Evolutionary conservation across 2,329 filamentous ascomycete genomes (phyloP).

Genomic region (Penicillium crustosum): DNA sequence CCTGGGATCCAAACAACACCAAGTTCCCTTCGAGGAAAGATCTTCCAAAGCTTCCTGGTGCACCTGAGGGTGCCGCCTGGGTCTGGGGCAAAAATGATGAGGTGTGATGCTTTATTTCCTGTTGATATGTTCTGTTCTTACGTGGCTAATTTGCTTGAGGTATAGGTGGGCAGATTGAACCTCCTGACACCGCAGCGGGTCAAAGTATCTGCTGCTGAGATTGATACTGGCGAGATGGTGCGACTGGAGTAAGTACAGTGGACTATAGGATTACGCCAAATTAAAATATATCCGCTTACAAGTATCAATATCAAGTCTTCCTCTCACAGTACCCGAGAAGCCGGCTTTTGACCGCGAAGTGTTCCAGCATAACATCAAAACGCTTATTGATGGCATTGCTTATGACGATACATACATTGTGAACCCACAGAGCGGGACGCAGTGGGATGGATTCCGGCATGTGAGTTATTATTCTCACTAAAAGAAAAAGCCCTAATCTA

Average conservation of each 20-base stretch:
- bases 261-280: neutral
- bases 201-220: conserved; percentile 54
- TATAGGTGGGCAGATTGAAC: conserved; percentile 49
- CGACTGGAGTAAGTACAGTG: conserved; percentile 49
- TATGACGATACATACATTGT: conserved; percentile 49
- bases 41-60: conserved; percentile 52
- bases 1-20: conserved; percentile 55
- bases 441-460: conserved; percentile 54
- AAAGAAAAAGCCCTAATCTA: neutral
- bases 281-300: neutral
- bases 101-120: conserved; percentile 27
- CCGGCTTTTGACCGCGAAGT: conserved; percentile 54
- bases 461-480: conserved; percentile 22
- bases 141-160: neutral
- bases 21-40: conserved; percentile 56
- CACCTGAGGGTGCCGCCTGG: conserved; percentile 59
- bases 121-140: neutral
- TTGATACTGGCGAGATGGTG: conserved; percentile 57
- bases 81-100: conserved; percentile 60
- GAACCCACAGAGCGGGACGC: conserved; percentile 52
- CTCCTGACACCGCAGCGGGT: conserved; percentile 57
- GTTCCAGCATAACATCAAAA: conserved; percentile 58
- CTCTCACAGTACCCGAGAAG: conserved; percentile 52
- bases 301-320: conserved; percentile 42
- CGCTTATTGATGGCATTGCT: conserved; percentile 34